A percentile compares a stretch with the other conserved stretches of the same genome.
Evolutionary conservation across 2,329 filamentous ascomycete species (phyloP).

Genomic region (Nigrospora osmanthi): DNA sequence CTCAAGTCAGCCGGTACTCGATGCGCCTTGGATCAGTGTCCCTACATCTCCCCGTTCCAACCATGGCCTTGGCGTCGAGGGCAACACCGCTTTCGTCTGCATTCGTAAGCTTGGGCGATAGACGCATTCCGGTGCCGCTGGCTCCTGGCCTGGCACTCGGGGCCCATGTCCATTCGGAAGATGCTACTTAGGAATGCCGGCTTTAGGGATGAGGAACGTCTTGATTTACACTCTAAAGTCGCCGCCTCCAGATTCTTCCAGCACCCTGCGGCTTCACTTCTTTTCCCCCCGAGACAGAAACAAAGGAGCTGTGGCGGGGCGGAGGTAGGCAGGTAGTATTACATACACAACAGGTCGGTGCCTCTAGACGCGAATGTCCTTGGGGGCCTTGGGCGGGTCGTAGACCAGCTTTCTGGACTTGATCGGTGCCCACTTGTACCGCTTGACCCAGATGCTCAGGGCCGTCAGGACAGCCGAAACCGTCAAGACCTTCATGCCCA

Average conservation of each 20-base stretch:
- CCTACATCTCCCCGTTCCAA: too few relatives aligned
- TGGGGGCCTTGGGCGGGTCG: conserved; percentile 59
- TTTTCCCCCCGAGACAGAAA: conserved; percentile 16
- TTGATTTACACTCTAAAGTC: conserved; percentile 33
- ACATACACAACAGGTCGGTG: conserved; percentile 16
- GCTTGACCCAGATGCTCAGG: conserved; percentile 94
- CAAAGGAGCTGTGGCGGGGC: conserved; percentile 17
- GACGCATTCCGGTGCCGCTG: too few relatives aligned
- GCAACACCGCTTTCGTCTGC: too few relatives aligned
- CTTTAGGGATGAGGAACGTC: conserved; percentile 7
- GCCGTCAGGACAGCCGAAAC: conserved; percentile 74
- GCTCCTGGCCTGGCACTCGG: too few relatives aligned
- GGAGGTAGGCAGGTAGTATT: conserved; percentile 21
- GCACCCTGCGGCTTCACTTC: conserved; percentile 14
- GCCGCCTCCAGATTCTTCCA: conserved; percentile 20
- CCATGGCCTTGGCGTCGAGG: too few relatives aligned
- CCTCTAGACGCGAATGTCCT: conserved; percentile 36
- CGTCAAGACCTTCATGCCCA: conserved; percentile 94
- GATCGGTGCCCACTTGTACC: conserved; percentile 97
- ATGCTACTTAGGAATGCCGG: neutral
- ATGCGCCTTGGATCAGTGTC: too few relatives aligned
- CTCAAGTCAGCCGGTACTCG: too few relatives aligned
- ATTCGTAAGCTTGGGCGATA: too few relatives aligned
- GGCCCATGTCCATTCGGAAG: too few relatives aligned
- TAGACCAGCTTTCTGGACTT: conserved; percentile 94